Evolutionary conservation across 164 flowering plant species (phyloP).

Genomic region (Vitis vinifera): DNA sequence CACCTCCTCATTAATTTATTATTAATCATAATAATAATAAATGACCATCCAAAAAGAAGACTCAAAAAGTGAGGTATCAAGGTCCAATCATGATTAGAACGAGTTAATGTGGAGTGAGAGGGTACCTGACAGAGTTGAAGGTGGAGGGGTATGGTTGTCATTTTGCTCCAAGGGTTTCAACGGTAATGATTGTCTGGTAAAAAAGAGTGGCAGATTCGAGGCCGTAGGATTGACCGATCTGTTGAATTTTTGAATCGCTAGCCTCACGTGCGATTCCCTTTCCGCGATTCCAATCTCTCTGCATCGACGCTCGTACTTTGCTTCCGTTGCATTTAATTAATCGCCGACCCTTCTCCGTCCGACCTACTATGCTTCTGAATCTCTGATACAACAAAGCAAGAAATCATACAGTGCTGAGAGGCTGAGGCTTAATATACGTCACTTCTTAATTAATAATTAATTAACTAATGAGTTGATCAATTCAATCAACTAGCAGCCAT

Average conservation of each 20-base stretch:
- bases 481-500: too few relatives aligned
- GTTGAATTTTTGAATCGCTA: background rate
- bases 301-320: slow-evolving; percentile 10
- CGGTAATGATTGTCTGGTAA: slow-evolving; percentile 1
- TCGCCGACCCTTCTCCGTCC: slow-evolving; percentile 18
- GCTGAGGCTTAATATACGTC: too few relatives aligned
- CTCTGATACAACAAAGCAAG: too few relatives aligned
- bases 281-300: slow-evolving; percentile 1
- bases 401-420: too few relatives aligned
- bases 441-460: too few relatives aligned
- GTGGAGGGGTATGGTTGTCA: too few relatives aligned
- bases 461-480: too few relatives aligned
- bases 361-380: background rate
- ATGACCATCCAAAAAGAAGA: too few relatives aligned
- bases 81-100: background rate
- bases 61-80: background rate
- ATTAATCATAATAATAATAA: background rate
- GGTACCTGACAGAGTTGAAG: too few relatives aligned
- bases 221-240: slow-evolving; percentile 39
- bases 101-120: background rate
- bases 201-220: slow-evolving; percentile 21
- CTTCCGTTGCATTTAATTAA: background rate
- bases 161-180: background rate
- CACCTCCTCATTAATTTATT: background rate
- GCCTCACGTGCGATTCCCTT: slow-evolving; percentile 44